Evolutionary conservation across 371 early-diverging fungal species (phyloP), one percentile per base, ranked within the genome.

Genomic region (Mucor racemosus): DNA sequence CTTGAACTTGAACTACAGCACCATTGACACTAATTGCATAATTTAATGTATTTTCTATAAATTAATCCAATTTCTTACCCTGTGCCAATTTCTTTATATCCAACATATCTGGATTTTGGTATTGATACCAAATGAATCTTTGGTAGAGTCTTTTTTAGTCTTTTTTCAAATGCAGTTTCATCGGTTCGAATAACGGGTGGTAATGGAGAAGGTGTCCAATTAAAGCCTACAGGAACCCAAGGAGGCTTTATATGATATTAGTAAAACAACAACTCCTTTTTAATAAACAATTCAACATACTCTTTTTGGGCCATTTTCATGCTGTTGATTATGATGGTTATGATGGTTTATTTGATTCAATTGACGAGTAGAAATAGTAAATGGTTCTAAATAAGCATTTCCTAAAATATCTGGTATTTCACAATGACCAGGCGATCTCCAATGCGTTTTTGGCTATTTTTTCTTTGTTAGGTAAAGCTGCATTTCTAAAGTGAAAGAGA

Each of bases 341-440:
- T 48, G 21, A 13, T 54, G 53, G 31, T 34, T 61, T 19, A 58
- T 19, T 58, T 60, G 41, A 15, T n/a, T 42, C 35, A 31, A 21
- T 26, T 50, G 50, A 21, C 50, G 50, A 50, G 39, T 13, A 41
- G 34, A 11, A 42, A 57, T 15, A 5, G 55, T 21, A 13, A 42
- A 35, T 17, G 72, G 68, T 15, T 57, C 54, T 33, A 73, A 56
- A 48, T 69, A 73, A 46, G 73, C 63, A 35, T 69, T 73, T 3
- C 66, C 66, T 26, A 73, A 41, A 36, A 73, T 73, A 66, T 73
- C 35, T 26, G 73, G 73, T 39, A 73, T 73, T 21, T 73, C 73
- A 50, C 73, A 73, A 50, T 69, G 55, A 6, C 73, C 73, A 40
- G 73, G 73, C 33, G 69, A 65, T 66, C 73, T 35, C 73, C 73